Percentiles rank a stretch among this genome's conserved stretches.
Conservation (phyloP, 2,329 filamentous ascomycete genomes). For the Xylariaceae sp. region DNA sequence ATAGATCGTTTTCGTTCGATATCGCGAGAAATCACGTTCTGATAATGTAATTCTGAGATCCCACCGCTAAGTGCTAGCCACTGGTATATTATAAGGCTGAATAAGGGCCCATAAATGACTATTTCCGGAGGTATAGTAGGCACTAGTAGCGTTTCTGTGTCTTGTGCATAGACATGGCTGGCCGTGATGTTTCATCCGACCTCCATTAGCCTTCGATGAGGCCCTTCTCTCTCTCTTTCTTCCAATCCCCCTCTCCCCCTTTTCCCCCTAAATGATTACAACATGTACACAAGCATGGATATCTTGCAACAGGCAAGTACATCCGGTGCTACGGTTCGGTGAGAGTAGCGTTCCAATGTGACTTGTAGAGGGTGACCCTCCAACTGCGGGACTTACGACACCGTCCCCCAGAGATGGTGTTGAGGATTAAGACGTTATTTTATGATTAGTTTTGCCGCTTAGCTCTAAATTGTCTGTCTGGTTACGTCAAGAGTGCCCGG, state of each 20-base stretch:
- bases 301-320: conserved; percentile 20
- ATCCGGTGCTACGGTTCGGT: conserved; percentile 15
- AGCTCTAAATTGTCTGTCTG: neutral
- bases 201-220: conserved; percentile 13
- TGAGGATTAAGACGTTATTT: conserved; percentile 12
- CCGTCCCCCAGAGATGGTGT: conserved; percentile 14
- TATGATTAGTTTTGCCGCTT: neutral
- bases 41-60: neutral
- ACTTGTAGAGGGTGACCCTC: conserved; percentile 11
- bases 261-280: conserved; percentile 6
- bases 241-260: conserved; percentile 6
- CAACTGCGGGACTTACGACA: conserved; percentile 19
- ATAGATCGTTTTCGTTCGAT: neutral
- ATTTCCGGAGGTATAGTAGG: neutral
- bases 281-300: neutral
- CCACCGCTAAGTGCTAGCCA: neutral
- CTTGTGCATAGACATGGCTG: conserved; percentile 9
- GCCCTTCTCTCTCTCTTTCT: conserved; percentile 3
- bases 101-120: neutral
- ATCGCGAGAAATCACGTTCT: neutral
- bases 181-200: conserved; percentile 17
- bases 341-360: conserved; percentile 5
- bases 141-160: neutral
- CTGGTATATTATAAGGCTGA: conserved; percentile 15
- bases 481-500: neutral